Base-by-base conservation (phyloP, 1,284 basidiomycete species). In the Moesziomyces globuligerus region DNA sequence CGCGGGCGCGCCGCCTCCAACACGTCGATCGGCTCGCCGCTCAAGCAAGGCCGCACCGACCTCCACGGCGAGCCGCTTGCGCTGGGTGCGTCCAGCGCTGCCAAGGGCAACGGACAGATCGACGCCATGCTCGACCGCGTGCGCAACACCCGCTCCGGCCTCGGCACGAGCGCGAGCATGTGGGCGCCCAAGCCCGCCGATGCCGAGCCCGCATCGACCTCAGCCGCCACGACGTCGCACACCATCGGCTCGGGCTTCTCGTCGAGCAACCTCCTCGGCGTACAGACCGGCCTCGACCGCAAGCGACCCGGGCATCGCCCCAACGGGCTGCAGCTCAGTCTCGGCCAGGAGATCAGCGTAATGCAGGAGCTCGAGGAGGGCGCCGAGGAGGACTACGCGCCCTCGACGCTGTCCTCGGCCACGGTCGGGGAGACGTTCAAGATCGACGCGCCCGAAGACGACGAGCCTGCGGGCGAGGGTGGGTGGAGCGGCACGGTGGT, bases 111-210 rank as follows among this genome's bases (percentile, higher is more conserved):
- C 24, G 48, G 42, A 9, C 60, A 72, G 52, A 69, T 72, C 29
- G 72, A 74, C 10, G 26, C 57, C 5, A 76, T 72, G 65, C 57
- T 74, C 36, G 69, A 71, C 20, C 49, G 64, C 17, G 58, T 74
- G 7, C 53, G 65, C 24, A 52, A 40, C 26, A 58, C 66, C n/a
- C 52, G 64, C 18, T 69, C 67, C 5, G 61, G 58, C 0, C 53
- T 72, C 9, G 60, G 58, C 15, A 70, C 62, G 20, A 43, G 59
- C 25, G 62, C 66, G 9, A 73, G 74, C 43, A 70, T 58, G 44
- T 74, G 72, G 74, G 72, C 72, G 1, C 58, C 59, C 36, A 66
- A 69, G n/a, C 32, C 65, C 4, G 48, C 60, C 28, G 26, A 48
- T 9, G 32, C 29, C 29, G 28, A 40, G 26, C 10, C 47, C 8